Percentiles rank a stretch among this genome's conserved stretches.
Evolutionary conservation across 345 rosid species (phyloP).

Genomic region (Corchorus capsularis): DNA sequence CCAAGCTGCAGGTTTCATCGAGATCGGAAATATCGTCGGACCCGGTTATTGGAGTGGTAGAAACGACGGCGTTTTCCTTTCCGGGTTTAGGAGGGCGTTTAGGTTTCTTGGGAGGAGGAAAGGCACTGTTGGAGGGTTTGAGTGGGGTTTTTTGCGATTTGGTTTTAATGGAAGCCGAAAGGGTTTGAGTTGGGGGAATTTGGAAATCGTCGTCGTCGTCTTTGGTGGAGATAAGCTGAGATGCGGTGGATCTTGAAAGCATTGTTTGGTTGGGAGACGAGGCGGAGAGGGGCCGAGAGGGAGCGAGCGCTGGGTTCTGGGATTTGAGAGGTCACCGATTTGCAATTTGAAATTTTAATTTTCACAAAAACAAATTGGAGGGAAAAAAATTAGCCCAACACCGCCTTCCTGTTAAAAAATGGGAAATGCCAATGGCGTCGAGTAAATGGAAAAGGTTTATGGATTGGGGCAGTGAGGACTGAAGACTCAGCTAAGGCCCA

Average conservation of each 20-base stretch:
- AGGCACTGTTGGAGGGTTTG: slow-evolving; percentile 31
- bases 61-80: slow-evolving; percentile 48
- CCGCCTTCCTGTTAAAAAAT: too few relatives aligned
- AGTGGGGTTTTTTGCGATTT: slow-evolving; percentile 29
- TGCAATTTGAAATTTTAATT: neutral
- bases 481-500: too few relatives aligned
- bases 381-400: neutral
- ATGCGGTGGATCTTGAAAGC: slow-evolving; percentile 11
- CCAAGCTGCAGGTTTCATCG: slow-evolving; percentile 53
- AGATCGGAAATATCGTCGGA: neutral
- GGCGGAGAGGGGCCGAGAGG: neutral
- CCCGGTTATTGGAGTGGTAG: neutral
- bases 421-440: too few relatives aligned
- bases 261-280: neutral
- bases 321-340: neutral
- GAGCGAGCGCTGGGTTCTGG: neutral
- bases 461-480: too few relatives aligned
- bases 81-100: slow-evolving; percentile 33
- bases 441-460: too few relatives aligned
- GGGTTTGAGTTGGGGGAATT: slow-evolving; percentile 45
- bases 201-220: slow-evolving; percentile 69
- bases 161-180: slow-evolving; percentile 14
- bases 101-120: slow-evolving; percentile 43
- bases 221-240: neutral
- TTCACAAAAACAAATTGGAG: neutral